These are phyloP conservation scores for Neopestalotiopsis sp. DNA, from an alignment of 2,329 filamentous ascomycete genomes.

Conservation along the genomic window DNA sequence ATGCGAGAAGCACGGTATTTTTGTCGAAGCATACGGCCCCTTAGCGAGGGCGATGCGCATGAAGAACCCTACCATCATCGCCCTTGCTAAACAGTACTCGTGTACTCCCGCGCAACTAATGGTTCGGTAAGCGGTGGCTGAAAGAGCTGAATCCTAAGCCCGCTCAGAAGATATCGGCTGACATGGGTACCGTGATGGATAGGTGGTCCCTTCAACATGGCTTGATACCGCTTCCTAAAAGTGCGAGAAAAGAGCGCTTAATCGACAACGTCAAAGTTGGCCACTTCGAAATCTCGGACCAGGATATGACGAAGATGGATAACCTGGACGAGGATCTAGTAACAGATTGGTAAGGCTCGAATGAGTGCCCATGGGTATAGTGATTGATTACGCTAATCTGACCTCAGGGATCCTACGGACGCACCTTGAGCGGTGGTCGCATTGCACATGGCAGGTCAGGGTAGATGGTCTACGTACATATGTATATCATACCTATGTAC, in stretches of 20 bases:
- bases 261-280: slow-evolving; percentile 67
- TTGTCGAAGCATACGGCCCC: slow-evolving; percentile 81
- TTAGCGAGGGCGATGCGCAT: slow-evolving; percentile 74
- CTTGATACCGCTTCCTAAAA: slow-evolving; percentile 77
- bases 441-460: too few relatives aligned
- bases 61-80: slow-evolving; percentile 66
- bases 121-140: slow-evolving; percentile 49
- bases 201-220: slow-evolving; percentile 80
- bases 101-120: slow-evolving; percentile 77
- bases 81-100: slow-evolving; percentile 69
- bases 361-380: not conserved
- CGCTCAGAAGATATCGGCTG: not conserved
- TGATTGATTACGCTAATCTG: not conserved
- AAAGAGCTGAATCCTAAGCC: not conserved
- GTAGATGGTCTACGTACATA: too few relatives aligned
- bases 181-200: not conserved
- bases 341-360: slow-evolving; percentile 62
- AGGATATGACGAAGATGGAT: slow-evolving; percentile 68
- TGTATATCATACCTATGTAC: too few relatives aligned
- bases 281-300: slow-evolving; percentile 63
- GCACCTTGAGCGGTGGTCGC: not conserved
- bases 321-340: slow-evolving; percentile 74
- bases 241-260: slow-evolving; percentile 65
- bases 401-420: slow-evolving; percentile 11
- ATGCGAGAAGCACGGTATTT: slow-evolving; percentile 69